Base-by-base conservation (phyloP, 257 asterid species). In the Solanum lycopersicoides region DNA sequence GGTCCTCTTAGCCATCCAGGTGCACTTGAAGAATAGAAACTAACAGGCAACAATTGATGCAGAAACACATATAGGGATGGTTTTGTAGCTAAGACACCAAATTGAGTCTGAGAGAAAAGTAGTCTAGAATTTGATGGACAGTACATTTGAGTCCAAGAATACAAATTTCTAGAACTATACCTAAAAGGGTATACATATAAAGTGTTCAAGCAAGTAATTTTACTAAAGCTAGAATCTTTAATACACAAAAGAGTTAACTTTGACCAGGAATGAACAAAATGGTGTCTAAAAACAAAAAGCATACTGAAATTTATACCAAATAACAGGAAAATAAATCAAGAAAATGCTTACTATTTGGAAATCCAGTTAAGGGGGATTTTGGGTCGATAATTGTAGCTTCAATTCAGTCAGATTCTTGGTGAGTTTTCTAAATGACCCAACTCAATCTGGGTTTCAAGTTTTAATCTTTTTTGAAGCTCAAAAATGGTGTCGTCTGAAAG, bases 1-100 rank as follows among this genome's bases (percentile, higher is more conserved):
- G 93, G 94, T 72, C 98, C 98, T 88, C 59, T 94, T 71, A 89
- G 45, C 86, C 73, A 83, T 45, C 89, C 76, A 65, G 91, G 89
- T 37, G 89, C 79, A 89, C 92, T 86, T 7, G 98, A 71, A 56
- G 96, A 94, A 88, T 91, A 91, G 77, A 82, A 88, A 75, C 88
- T 88, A 85, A 87, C 89, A 84, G 37, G 32, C 37, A 88, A 84
- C 30, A 83, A 56, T 56, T 88, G 87, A 53, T 20, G 73, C 39
- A 65, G 18, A 65, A 86, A 39, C 59, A 89, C 53, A 35, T 25
- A 85, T 83, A 74, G 60, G 45, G 87, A 65, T 12, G 73, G 15
- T 86, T 79, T 82, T 39, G 12, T 53, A 9, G n/a, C 79, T 53
- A 63, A 20, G 14, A 65, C 53, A 13, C 44, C 30, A n/a, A 66